Evolutionary conservation across 2,329 filamentous ascomycete genomes (phyloP), one percentile per base, ranked within the genome.

Genomic region (Fusarium phyllophilum): DNA sequence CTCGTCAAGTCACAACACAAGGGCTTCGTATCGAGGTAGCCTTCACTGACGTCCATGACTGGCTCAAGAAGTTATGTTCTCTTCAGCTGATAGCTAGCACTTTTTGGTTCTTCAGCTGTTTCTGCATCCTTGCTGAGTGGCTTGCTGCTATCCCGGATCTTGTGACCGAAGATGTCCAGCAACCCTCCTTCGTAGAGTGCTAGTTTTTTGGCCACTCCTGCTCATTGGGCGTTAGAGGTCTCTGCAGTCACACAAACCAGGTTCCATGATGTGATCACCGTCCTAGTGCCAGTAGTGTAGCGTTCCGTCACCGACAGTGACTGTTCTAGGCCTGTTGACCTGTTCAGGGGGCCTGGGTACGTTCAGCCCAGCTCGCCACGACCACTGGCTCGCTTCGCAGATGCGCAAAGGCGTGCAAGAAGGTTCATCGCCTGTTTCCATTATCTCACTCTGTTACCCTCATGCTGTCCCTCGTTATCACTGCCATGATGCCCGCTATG

Each of bases 1-100:
- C 34, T 29, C 8, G 3, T n/a, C 51, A 29, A 55, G 20, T 29
- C 20, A 29, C 8, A 38, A 51, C 0, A 4, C 12, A 20, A 24
- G 6, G n/a, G 17, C 4, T 4, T 15, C 14, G 7, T 17, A 5
- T 29, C 3, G 14, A 38, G 13, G 31, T 20, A 13, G 15, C 12
- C 24, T 5, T 38, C 20, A 8, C 20, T 15, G 14, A 17, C 2
- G 5, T 38, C 3, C 24, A 54, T 17, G 24, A 22, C 6, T 14
- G 2, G 5, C n/a, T 12, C 5, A 13, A 36, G 33, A 2, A 2
- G 14, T 10, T 36, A 17, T 15, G 3, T 3, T 10, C 9, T 22
- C 49, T 36, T 17, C 18, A 6, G 7, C 5, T 4, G 7, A 15
- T 3, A 17, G 7, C n/a, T 17, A 6, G n/a, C 18, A 22, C 8